Percentiles rank a stretch among this genome's conserved stretches.
These are phyloP conservation scores for Globisporangium echinulatum DNA, from an alignment of 352 stramenopile species.

Conservation along the genomic window DNA sequence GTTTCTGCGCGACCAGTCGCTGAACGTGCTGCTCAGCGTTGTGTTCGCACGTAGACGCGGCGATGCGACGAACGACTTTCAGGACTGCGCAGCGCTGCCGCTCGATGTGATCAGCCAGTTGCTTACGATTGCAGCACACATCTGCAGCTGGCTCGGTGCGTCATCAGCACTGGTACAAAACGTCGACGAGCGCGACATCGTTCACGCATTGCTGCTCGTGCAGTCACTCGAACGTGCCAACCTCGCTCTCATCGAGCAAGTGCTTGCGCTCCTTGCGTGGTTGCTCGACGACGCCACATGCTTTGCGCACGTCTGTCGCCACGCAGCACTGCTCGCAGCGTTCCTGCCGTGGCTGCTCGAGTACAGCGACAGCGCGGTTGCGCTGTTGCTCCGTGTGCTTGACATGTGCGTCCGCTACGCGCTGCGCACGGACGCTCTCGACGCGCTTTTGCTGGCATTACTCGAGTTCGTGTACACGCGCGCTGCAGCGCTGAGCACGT, in stretches of 20 bases:
- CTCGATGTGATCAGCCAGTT: constrained; percentile 28
- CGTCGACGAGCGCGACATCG: constrained; percentile 19
- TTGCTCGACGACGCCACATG: constrained; percentile 13
- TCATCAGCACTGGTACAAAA: background rate
- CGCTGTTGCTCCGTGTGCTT: constrained; percentile 23
- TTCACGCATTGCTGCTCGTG: constrained; percentile 21
- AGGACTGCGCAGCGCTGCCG: constrained; percentile 24
- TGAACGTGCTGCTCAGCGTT: constrained; percentile 35
- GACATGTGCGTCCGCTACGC: constrained; percentile 18
- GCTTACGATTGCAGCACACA: constrained; percentile 18
- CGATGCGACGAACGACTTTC: constrained; percentile 31
- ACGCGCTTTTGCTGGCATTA: constrained; percentile 29
- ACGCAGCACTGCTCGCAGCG: constrained; percentile 16
- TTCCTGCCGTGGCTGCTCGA: constrained; percentile 16
- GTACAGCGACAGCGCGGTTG: background rate
- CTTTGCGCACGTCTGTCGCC: constrained; percentile 24
- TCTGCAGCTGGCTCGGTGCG: constrained; percentile 11
- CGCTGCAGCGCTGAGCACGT: constrained; percentile 23
- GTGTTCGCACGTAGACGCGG: constrained; percentile 32
- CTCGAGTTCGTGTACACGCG: constrained; percentile 38
- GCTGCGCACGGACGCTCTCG: constrained; percentile 21
- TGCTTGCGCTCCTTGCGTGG: constrained; percentile 28
- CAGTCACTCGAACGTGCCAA: constrained; percentile 5
- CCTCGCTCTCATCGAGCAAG: constrained; percentile 20
- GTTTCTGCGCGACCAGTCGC: constrained; percentile 39